Evolutionary conservation across 1,139 yeast species (phyloP), one percentile per base, ranked within the genome.

Genomic region (Sugiyamaella xylanicola): DNA sequence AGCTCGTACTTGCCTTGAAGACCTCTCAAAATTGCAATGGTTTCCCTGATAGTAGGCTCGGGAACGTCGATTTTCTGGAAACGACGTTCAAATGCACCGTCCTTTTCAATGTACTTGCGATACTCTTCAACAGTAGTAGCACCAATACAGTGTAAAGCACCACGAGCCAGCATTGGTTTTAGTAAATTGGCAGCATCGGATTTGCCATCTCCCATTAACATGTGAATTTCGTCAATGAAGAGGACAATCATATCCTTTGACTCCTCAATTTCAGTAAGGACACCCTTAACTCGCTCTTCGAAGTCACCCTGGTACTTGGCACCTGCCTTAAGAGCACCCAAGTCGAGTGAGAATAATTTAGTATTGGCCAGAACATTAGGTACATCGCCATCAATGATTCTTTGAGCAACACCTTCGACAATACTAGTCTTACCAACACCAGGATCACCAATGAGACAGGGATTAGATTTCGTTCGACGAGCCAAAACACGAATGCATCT

Each of bases 351-450:
- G 72, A 86, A 91, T 56, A 93, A 78, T 62, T 86, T 83, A 61
- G 96, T 84, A 60, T 84, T 84, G 54, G 89, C 86, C 65, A 93
- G 79, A 59, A 92, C 87, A 48, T 85, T 82, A 45, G 99, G 99
- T 16, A 95, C 96, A 73, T 93, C 99, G 58, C 89, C 90, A 68
- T 93, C 97, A 59, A 93, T 85, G 61, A 93, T 91, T 75, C 99
- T 82, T 74, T 93, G 98, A 15, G 99, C 98, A 57, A 93, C 97
- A 64, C 99, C 99, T 77, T 93, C 99, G 51, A 92, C 96, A 66
- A 93, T 92, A 19, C 96, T 88, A 39, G 99, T 95, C 75, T 93
- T 93, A 79, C 99, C 99, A 53, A 93, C 97, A 82, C 99, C 99
- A 35, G 99, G 97, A 68, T 93, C 98, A 79, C 99, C 99, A 67